A percentile compares a stretch with the other conserved stretches of the same genome.
Conservation (phyloP, 345 rosid species). For the Brassica cretica region DNA sequence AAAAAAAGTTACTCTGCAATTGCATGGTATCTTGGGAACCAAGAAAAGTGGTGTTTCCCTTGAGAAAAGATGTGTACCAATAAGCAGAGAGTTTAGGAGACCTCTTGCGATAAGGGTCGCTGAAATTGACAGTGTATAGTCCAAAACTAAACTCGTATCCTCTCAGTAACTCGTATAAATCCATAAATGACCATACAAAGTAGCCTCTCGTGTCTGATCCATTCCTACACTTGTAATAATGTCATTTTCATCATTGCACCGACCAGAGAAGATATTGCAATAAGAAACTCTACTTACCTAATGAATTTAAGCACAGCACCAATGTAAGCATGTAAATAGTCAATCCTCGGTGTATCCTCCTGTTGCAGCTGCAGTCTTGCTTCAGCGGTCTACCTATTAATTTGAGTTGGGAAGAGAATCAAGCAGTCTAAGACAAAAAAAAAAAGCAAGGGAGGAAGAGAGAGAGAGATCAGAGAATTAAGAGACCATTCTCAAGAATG, state of each 20-base stretch:
- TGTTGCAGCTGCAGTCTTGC: not conserved
- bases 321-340: slow-evolving; percentile 1
- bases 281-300: slow-evolving; percentile 9
- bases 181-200: slow-evolving; percentile 51
- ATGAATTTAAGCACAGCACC: not conserved
- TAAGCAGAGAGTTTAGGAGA: slow-evolving; percentile 47
- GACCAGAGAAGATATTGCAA: not conserved
- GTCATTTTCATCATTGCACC: not conserved
- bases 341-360: not conserved
- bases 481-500: slow-evolving; percentile 2
- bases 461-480: not conserved
- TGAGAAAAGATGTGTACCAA: slow-evolving; percentile 48
- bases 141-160: slow-evolving; percentile 42
- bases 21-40: not conserved
- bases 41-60: slow-evolving; percentile 28
- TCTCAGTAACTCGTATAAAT: slow-evolving; percentile 39
- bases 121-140: slow-evolving; percentile 42
- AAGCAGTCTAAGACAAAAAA: not conserved
- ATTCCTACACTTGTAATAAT: slow-evolving; percentile 29
- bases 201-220: slow-evolving; percentile 53
- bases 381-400: not conserved
- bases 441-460: not conserved
- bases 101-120: slow-evolving; percentile 44
- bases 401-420: not conserved
- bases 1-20: not conserved